phyloP scores from a whole-genome alignment of 257 asterid genomes.

The Rubia yunnanensis region DNA sequence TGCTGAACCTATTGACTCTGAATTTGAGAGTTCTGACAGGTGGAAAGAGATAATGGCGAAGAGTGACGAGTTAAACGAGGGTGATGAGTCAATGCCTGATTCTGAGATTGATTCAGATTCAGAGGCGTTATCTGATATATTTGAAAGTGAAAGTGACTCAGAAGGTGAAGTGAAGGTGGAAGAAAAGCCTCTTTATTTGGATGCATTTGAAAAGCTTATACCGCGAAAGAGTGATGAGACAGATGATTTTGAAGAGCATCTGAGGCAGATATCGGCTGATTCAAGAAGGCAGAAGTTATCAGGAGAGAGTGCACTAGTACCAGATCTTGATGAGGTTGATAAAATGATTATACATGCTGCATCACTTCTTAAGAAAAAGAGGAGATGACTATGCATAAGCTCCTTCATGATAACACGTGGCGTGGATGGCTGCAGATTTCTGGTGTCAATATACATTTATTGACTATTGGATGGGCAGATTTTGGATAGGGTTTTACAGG shows the following conservation, averaged over 20 bases:
- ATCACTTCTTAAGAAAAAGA: conserved; percentile 72
- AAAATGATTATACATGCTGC: conserved; percentile 66
- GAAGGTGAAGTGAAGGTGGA: conserved; percentile 41
- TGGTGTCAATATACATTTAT: neutral
- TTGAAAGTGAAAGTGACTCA: conserved; percentile 60
- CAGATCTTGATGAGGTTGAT: conserved; percentile 80
- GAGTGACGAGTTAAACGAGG: conserved; percentile 28
- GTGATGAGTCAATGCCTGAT: conserved; percentile 26
- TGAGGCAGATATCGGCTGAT: conserved; percentile 56
- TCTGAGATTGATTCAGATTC: conserved; percentile 53
- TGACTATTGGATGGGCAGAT: too few relatives aligned
- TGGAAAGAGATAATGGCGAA: conserved; percentile 49
- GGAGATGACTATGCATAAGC: conserved; percentile 19
- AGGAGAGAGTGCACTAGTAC: conserved; percentile 27
- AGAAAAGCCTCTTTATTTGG: conserved; percentile 48
- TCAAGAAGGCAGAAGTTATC: conserved; percentile 41
- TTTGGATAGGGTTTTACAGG: neutral
- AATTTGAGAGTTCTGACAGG: conserved; percentile 46
- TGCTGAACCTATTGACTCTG: conserved; percentile 22
- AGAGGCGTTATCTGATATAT: conserved; percentile 77
- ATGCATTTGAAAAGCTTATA: conserved; percentile 64
- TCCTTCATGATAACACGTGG: neutral
- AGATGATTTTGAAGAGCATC: conserved; percentile 57
- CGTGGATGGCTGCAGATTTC: neutral
- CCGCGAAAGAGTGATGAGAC: conserved; percentile 27